phyloP scores from a whole-genome alignment of 805 yeast species.

The Lipomyces chichibuensis region DNA sequence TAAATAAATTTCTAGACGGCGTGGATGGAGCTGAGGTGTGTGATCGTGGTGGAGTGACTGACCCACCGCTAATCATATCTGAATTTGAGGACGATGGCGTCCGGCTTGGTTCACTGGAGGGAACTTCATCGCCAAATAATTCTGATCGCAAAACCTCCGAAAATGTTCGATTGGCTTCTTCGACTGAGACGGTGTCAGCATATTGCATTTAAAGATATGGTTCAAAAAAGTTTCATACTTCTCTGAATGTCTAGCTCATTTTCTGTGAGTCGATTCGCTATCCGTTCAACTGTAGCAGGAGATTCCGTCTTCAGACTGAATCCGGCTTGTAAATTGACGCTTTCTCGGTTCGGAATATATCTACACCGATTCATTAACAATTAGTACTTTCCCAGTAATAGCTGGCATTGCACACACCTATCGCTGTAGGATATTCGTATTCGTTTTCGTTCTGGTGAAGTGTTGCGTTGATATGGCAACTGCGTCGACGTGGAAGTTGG shows the following conservation, averaged over 20 bases:
- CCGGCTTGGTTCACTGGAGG: slow-evolving; percentile 46
- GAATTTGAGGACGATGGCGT: slow-evolving; percentile 37
- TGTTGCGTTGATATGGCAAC: not conserved
- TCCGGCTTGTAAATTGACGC: slow-evolving; percentile 86
- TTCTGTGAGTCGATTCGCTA: slow-evolving; percentile 28
- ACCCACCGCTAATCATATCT: slow-evolving; percentile 11
- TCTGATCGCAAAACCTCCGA: slow-evolving; percentile 85
- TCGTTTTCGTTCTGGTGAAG: slow-evolving; percentile 29
- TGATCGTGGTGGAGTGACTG: slow-evolving; percentile 30
- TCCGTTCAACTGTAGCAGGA: slow-evolving; percentile 36
- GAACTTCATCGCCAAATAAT: slow-evolving; percentile 84
- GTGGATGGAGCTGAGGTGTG: slow-evolving; percentile 42
- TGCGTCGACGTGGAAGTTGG: not conserved
- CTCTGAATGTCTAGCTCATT: slow-evolving; percentile 68
- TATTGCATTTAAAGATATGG: slow-evolving; percentile 2
- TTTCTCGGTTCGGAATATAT: slow-evolving; percentile 83
- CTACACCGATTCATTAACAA: slow-evolving; percentile 43
- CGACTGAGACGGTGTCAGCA: slow-evolving; percentile 47
- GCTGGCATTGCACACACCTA: slow-evolving; percentile 15
- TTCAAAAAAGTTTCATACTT: slow-evolving; percentile 14
- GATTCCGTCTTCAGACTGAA: slow-evolving; percentile 59
- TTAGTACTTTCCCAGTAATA: not conserved
- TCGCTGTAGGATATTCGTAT: slow-evolving; percentile 24
- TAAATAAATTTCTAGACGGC: slow-evolving; percentile 62
- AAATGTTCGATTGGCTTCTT: slow-evolving; percentile 85